phyloP scores from a whole-genome alignment of 2,329 filamentous ascomycete species.

The Penicillium fuscoglaucum region DNA sequence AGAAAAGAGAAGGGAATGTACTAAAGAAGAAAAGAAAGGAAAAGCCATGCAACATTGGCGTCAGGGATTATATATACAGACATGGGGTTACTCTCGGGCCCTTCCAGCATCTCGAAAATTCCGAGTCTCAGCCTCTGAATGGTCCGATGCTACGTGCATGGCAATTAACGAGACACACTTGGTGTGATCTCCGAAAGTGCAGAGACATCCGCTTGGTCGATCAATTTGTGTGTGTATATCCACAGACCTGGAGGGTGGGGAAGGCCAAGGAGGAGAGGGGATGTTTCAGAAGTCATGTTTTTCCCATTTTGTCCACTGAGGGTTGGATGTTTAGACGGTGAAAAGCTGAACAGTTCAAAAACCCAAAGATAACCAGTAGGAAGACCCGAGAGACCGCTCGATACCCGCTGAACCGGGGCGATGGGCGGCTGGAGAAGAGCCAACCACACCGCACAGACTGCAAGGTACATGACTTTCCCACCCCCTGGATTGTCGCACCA shows the following conservation, averaged over 20 bases:
- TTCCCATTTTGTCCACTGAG: neutral
- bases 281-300: conserved; percentile 18
- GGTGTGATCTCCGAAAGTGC: neutral
- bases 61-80: conserved; percentile 25
- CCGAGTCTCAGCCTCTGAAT: conserved; percentile 7
- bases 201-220: conserved; percentile 3
- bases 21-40: conserved; percentile 19
- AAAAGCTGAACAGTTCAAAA: neutral
- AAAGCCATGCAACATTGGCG: conserved; percentile 16
- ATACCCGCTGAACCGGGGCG: conserved; percentile 17
- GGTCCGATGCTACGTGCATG: conserved; percentile 7
- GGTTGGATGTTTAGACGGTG: neutral
- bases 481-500: conserved; percentile 24
- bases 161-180: conserved; percentile 25
- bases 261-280: conserved; percentile 16
- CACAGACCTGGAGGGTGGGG: conserved; percentile 6
- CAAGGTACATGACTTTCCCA: conserved; percentile 13
- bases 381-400: conserved; percentile 9
- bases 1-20: conserved; percentile 26
- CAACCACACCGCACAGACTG: conserved; percentile 21
- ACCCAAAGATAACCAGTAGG: conserved; percentile 17
- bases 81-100: conserved; percentile 9
- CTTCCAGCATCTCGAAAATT: conserved; percentile 1
- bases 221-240: neutral
- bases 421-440: conserved; percentile 19